These are phyloP conservation scores for Pezicula neosporulosa DNA, from an alignment of 2,329 filamentous ascomycete genomes.

Conservation along the genomic window DNA sequence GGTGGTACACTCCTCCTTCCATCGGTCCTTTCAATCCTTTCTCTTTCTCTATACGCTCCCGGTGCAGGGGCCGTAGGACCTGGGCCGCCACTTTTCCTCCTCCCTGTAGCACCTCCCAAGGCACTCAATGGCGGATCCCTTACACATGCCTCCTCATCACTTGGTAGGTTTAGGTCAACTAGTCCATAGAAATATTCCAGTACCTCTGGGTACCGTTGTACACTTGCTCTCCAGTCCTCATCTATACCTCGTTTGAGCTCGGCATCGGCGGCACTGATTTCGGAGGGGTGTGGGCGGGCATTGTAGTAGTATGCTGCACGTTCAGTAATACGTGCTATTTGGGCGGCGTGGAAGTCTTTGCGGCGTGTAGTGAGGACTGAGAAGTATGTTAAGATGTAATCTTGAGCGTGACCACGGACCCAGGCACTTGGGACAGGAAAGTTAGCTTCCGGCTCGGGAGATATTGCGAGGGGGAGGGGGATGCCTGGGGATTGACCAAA, in stretches of 20 bases:
- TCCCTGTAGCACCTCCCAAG: constrained; percentile 16
- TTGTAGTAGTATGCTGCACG: constrained; percentile 57
- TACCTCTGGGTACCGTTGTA: constrained; percentile 76
- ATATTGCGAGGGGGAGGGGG: background rate
- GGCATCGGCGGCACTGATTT: constrained; percentile 62
- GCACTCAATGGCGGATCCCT: constrained; percentile 56
- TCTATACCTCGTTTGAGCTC: constrained; percentile 71
- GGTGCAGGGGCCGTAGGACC: background rate
- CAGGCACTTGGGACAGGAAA: constrained; percentile 43
- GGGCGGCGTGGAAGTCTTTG: constrained; percentile 51
- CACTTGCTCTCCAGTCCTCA: constrained; percentile 73
- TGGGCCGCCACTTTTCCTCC: constrained; percentile 6
- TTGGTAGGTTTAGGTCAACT: constrained; percentile 62
- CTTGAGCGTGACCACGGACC: constrained; percentile 63
- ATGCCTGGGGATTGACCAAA: constrained; percentile 4
- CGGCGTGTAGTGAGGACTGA: constrained; percentile 57
- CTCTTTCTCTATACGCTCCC: background rate
- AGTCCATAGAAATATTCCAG: constrained; percentile 76
- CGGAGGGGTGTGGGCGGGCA: constrained; percentile 53
- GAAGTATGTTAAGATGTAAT: constrained; percentile 67
- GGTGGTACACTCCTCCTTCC: background rate
- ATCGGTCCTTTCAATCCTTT: background rate
- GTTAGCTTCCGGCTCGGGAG: background rate
- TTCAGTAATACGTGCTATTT: constrained; percentile 52
- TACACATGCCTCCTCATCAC: constrained; percentile 56